Base-by-base conservation (phyloP, 2,329 filamentous ascomycete genomes). In the Scedosporium dehoogii region DNA sequence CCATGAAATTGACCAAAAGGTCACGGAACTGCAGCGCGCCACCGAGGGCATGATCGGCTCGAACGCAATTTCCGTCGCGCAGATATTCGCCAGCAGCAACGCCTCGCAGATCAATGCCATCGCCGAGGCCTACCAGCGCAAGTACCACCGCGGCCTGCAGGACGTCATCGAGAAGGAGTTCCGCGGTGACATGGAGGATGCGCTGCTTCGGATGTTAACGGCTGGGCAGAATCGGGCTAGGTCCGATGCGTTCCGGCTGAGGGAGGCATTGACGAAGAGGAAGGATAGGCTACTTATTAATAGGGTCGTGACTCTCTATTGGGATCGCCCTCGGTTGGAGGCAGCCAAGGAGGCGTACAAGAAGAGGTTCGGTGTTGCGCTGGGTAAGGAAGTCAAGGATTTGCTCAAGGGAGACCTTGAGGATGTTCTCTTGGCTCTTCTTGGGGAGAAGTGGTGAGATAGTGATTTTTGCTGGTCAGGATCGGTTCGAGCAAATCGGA, bases 81-180 rank as follows among this genome's bases (percentile, higher is more conserved):
- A 74, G 53, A 70, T 74, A 16, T 69, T 75, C 4, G 67, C 67
- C 3, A 69, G 64, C 58, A 67, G 67, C 66, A 74, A 75, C 66
- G 65, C 69, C 58, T 61, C 67, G 48, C 68, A 75, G 64, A 55
- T 78, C 61, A 65, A 66, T 6, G 67, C 71, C 27, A 66, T 74
- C 10, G 64, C 63, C 65, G 63, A 73, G 5, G 60, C 64, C 27
- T 75, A 75, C 58, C 64, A 65, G 51, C 63, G 64, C 14, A 74
- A 73, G 62, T 74, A 73, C 60, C 70, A 72, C 62, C 71, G 70
- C 25, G 68, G 67, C 6, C 65, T 74, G 6, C 67, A 71, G 55
- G 67, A 70, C 0, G 71, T 73, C 1, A 73, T 74, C 23, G 69
- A 73, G 63, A 71, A 73, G 64, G 71, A 73, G 62, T 73, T 74